A percentile compares a stretch with the other conserved stretches of the same genome.
Evolutionary conservation across 352 stramenopile genomes (phyloP).

Genomic region (Phytophthora cactorum): DNA sequence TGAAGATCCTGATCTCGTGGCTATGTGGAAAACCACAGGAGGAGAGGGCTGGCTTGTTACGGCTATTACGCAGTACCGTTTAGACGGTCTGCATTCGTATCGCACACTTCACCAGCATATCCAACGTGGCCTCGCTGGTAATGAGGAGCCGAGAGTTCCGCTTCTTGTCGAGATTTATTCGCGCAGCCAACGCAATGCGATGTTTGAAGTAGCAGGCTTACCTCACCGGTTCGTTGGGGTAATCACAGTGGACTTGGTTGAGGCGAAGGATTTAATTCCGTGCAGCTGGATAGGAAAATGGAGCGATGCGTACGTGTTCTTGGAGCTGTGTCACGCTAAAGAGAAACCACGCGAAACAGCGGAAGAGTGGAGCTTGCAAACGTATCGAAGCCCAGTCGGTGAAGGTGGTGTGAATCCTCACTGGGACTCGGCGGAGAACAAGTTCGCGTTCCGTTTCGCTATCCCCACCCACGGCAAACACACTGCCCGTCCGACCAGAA

Average conservation of each 20-base stretch:
- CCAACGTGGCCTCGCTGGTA: conserved; percentile 44
- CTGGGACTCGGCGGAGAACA: conserved; percentile 59
- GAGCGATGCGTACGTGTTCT: conserved; percentile 82
- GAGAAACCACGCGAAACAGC: conserved; percentile 42
- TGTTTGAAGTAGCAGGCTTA: conserved; percentile 79
- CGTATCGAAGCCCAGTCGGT: conserved; percentile 70
- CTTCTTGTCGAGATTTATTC: conserved; percentile 74
- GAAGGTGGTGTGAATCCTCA: conserved; percentile 58
- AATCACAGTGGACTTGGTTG: conserved; percentile 72
- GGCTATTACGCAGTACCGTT: conserved; percentile 78
- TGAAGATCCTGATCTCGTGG: conserved; percentile 60
- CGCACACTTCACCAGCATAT: conserved; percentile 43
- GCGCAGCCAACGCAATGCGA: conserved; percentile 75
- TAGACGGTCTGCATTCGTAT: conserved; percentile 73
- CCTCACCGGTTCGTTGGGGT: conserved; percentile 79
- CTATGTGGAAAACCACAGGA: conserved; percentile 76
- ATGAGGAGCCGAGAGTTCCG: conserved; percentile 51
- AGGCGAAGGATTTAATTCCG: conserved; percentile 72
- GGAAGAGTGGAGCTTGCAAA: conserved; percentile 78
- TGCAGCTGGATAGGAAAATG: conserved; percentile 72
- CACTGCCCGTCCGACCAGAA: conserved; percentile 17
- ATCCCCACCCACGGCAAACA: conserved; percentile 75
- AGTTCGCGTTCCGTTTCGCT: conserved; percentile 78
- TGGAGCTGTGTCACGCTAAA: conserved; percentile 54
- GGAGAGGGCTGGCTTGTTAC: conserved; percentile 85